Evolutionary conservation across 495 filamentous ascomycete species (phyloP).

Genomic region (Penicillium psychrofluorescens): DNA sequence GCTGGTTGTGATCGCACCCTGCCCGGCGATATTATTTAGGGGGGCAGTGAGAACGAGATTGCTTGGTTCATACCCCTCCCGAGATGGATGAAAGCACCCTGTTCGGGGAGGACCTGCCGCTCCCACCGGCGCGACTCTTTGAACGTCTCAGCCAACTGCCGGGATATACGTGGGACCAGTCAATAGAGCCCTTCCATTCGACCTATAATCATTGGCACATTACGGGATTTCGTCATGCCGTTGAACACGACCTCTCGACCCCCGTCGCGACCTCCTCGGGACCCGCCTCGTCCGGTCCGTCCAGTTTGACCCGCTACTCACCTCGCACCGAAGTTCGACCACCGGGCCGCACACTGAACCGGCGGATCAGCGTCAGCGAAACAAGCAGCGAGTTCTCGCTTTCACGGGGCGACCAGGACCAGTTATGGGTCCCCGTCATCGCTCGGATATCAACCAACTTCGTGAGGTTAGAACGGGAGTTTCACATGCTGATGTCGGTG

Average conservation of each 20-base stretch:
- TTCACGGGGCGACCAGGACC: conserved; percentile 32
- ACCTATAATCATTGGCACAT: conserved; percentile 75
- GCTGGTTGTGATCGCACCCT: conserved; percentile 2
- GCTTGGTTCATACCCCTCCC: neutral
- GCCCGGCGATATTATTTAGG: too few relatives aligned
- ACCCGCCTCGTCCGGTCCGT: conserved; percentile 27
- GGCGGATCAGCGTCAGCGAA: conserved; percentile 40
- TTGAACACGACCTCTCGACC: conserved; percentile 32
- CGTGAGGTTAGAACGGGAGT: conserved; percentile 75
- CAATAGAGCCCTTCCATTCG: conserved; percentile 65
- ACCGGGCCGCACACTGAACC: conserved; percentile 22
- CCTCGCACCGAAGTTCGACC: conserved; percentile 30
- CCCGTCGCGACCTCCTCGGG: conserved; percentile 36
- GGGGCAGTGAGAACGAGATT: neutral
- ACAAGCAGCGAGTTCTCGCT: conserved; percentile 42
- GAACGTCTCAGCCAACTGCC: conserved; percentile 65
- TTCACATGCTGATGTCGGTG: conserved; percentile 67
- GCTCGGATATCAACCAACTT: conserved; percentile 74
- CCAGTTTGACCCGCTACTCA: conserved; percentile 39
- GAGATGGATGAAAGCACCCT: conserved; percentile 35
- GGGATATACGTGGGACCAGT: conserved; percentile 71
- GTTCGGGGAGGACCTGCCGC: conserved; percentile 54
- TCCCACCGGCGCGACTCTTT: conserved; percentile 62
- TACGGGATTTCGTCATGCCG: conserved; percentile 40
- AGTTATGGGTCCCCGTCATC: conserved; percentile 48